Base-by-base conservation (phyloP, 202 grass and related monocot genomes). In the Elaeis oleifera region DNA sequence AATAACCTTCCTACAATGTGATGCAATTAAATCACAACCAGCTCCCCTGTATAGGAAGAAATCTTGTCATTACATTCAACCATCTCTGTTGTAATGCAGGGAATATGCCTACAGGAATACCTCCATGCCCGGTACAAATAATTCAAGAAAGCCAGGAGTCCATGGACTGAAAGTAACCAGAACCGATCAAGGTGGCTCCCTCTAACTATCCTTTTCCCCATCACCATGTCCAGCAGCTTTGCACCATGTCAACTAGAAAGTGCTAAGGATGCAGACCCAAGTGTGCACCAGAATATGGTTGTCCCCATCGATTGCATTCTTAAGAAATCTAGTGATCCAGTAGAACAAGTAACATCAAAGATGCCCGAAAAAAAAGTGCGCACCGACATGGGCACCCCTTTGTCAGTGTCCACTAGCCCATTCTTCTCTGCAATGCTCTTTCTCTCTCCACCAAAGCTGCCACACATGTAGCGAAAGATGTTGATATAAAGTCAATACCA, bases 141-240 rank as follows among this genome's bases (percentile, higher is more conserved):
- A 29, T 95, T 95, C 28, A 81, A 76, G 50, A 89, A 76, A 14
- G 59, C 80, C 50, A 95, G n/a, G 26, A 79, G 23, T 50, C 74
- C 70, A 36, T 89, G 54, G 50, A 74, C 11, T 49, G 70, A 36
- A 1, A 89, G 59, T 27, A 85, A 63, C 90, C 90, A 89, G 21
- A 95, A 95, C 60, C 73, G 56, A 54, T 95, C 82, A 54, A 95
- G 79, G 50, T 51, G 79, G 63, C 79, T 80, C 90, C 90, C 21
- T 89, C 79, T 5, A 95, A 68, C 90, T 85, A 95, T 5, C 85
- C 26, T 18, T 63, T 1, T 32, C 58, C 6, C 56, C 20, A 31
- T 32, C 60, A n/a, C 76, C 63, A 23, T 49, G 58, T 63, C 79
- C 73, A 2, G 85, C 89, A 15, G 72, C 79, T 16, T 67, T 95